Evolutionary conservation across 805 yeast genomes (phyloP), one percentile per base, ranked within the genome.

Genomic region (Kuraishia borneana): DNA sequence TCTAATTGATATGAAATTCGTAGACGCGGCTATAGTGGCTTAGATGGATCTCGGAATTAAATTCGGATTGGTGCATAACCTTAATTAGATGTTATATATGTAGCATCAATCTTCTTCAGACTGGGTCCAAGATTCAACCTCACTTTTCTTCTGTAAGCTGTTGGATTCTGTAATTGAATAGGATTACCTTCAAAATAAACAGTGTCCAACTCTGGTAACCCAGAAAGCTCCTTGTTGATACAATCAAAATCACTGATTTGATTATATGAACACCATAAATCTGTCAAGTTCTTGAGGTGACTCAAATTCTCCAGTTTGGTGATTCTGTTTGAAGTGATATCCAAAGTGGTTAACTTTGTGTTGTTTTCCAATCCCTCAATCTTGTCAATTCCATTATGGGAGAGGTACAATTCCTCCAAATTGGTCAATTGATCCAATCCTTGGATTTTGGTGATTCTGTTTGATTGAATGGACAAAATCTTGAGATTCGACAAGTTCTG

Each of bases 151-250:
- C 96, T 68, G 53, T 92, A 92, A 34, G 87, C 76, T 1, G 92
- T 76, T n/a, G 75, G 74, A 44, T 81, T 80, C 16, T 69, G 52
- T 20, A 58, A 44, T 47, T 92, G 96, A 14, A 92, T 53, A 3
- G 97, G 97, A 50, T 89, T 89, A 6, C 92, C 89, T 57, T 92
- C 98, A 42, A 92, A 75, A 51, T 92, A 92, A 4, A 92, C 95
- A 0, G 95, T 85, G 34, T 85, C 94, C 35, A 92, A 61, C 5
- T 69, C 61, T 2, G 73, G 70, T 34, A 84, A 60, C 26, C 61
- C 60, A 10, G 76, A 73, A 39, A 92, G 65, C 50, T 84, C 77
- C 16, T 67, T 53, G 34, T 73, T 76, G 31, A 92, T 59, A 34
- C 84, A 78, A 22, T 76, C 74, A 54, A 83, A 88, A 27, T 73